Percentiles rank a stretch among this genome's conserved stretches.
Evolutionary conservation across 768 basidiomycete species (phyloP).

Genomic region (Podaxis sp.): DNA sequence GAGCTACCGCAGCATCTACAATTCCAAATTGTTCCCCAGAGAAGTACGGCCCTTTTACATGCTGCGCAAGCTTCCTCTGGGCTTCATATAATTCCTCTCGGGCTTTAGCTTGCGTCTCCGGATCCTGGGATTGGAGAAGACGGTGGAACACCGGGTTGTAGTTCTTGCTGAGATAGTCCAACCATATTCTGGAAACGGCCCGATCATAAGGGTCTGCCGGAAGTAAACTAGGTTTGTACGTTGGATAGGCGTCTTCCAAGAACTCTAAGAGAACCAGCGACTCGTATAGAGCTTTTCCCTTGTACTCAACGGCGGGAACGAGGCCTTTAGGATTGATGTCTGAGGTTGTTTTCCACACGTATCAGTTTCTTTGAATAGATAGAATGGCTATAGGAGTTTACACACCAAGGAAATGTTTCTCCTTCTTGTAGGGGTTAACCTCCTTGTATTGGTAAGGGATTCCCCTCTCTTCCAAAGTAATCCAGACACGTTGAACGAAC

Average conservation of each 20-base stretch:
- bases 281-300: constrained; percentile 62
- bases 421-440: constrained; percentile 72
- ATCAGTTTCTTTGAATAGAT: neutral
- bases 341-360: constrained; percentile 25
- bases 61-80: constrained; percentile 30
- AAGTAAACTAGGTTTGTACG: constrained; percentile 44
- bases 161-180: constrained; percentile 54
- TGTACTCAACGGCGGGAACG: constrained; percentile 55
- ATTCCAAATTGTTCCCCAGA: constrained; percentile 52
- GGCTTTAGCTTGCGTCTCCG: constrained; percentile 26
- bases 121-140: constrained; percentile 41
- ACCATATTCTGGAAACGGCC: constrained; percentile 55
- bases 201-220: constrained; percentile 51
- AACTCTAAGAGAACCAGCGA: constrained; percentile 65
- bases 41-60: constrained; percentile 53
- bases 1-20: constrained; percentile 55
- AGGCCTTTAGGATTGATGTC: constrained; percentile 69
- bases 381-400: neutral
- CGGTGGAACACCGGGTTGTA: constrained; percentile 55
- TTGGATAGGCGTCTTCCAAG: constrained; percentile 60
- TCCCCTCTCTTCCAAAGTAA: constrained; percentile 62
- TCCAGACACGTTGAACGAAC: constrained; percentile 63
- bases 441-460: constrained; percentile 70
- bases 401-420: constrained; percentile 44
- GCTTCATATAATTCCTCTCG: constrained; percentile 30